These are phyloP conservation scores for Pythium vanterpoolii DNA, from an alignment of 352 stramenopile species.

Conservation along the genomic window DNA sequence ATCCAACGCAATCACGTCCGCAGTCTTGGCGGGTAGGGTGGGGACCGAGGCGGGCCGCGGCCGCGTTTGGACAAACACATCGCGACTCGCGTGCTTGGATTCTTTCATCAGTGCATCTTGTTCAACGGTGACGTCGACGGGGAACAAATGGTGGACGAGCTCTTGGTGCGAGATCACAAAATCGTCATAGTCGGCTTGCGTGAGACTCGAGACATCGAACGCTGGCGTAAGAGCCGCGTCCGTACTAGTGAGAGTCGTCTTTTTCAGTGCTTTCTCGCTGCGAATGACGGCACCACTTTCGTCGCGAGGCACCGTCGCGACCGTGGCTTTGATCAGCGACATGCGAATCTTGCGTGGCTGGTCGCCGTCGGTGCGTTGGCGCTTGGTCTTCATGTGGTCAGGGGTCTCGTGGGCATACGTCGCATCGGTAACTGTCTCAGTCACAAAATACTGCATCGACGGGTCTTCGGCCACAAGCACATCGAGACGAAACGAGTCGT, in stretches of 20 bases:
- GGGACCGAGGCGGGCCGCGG: constrained; percentile 26
- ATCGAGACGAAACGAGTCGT: constrained; percentile 64
- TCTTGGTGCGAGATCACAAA: constrained; percentile 67
- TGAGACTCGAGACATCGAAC: constrained; percentile 14
- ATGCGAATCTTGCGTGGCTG: constrained; percentile 49
- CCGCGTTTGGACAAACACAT: constrained; percentile 52
- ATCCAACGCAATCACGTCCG: constrained; percentile 71
- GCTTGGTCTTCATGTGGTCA: constrained; percentile 58
- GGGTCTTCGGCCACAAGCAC: constrained; percentile 71
- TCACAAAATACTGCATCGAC: constrained; percentile 77
- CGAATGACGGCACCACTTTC: constrained; percentile 39
- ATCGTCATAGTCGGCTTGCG: constrained; percentile 32
- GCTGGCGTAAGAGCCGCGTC: constrained; percentile 7
- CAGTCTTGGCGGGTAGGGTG: background rate
- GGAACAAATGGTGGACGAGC: constrained; percentile 67
- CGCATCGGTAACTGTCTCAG: constrained; percentile 56
- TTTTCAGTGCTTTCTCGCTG: constrained; percentile 7
- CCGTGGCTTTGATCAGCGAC: constrained; percentile 59
- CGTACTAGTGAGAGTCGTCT: constrained; percentile 7
- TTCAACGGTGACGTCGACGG: constrained; percentile 54
- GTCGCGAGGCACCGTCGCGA: constrained; percentile 49
- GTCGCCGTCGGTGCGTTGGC: constrained; percentile 32
- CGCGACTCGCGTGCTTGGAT: constrained; percentile 46
- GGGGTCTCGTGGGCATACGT: constrained; percentile 60
- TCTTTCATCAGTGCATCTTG: constrained; percentile 49